Base-by-base conservation (phyloP, 2,329 filamentous ascomycete species). In the Fusarium penzigii region DNA sequence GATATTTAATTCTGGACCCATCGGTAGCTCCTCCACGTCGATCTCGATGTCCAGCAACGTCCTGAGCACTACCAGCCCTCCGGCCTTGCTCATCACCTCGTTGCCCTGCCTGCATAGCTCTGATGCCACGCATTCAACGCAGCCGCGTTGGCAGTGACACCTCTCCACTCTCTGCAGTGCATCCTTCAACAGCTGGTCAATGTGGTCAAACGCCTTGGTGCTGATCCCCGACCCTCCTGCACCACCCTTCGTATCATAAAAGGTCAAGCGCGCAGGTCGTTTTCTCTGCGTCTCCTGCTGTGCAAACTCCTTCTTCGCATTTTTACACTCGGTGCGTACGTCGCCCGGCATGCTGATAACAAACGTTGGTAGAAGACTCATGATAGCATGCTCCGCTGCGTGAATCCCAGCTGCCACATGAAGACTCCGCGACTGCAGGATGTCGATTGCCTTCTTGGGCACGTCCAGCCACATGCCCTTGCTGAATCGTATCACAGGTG, bases 401-500 rank as follows among this genome's bases (percentile, higher is more conserved):
- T 97, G 94, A 52, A 99, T 97, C 0, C 90, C 90, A 0, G 88
- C 94, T 0, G 91, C 93, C 10, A 93, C 81, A 68, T 97, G 90
- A 32, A 97, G 77, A 1, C 85, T 78, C 8, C 87, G 79, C 1
- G 81, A 81, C 39, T 86, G 81, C 1, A 99, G 80, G 40, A 97
- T 92, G 13, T 91, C 84, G 6, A 97, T 81, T 0, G 92, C 92
- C 1, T 70, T 71, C 55, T 86, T 86, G 0, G 94, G 93, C 3
- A 99, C 85, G 68, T 97, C 93, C 13, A 97, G 82, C 94, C 94
- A 99, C 85, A 97, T 90, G 39, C 92, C 94, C 68, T 94, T 95
- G 64, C 85, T 89, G 66, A 87, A 82, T 4, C 92, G 84, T 45
- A 94, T 84, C 46, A 97, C 90, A 0, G 94, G 92, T 3, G 93